Base-by-base conservation (phyloP, 257 asterid genomes). In the Solanum medicagineum region DNA sequence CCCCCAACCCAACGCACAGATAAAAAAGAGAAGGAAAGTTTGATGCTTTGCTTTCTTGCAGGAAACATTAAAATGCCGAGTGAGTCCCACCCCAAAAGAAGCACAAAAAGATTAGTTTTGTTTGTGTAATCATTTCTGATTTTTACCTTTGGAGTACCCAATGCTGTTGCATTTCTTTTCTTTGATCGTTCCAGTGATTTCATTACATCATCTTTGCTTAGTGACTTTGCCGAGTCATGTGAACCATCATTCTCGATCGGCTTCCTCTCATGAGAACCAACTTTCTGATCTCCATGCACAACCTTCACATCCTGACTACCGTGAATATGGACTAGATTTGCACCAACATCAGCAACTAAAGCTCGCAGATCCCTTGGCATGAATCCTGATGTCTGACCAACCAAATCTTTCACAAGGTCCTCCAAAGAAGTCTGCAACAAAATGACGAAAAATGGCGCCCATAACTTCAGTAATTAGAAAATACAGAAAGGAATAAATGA, bases 371-470 rank as follows among this genome's bases (percentile, higher is more conserved):
- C 99, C 91, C 97, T 92, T 66, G 99, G 97, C 95, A 94, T 90
- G 90, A 93, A 96, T 80, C 99, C 99, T n/a, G 99, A 95, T 13
- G 98, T 96, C 91, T 96, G 99, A 82, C 98, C 98, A 86, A 90
- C 97, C 68, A 95, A 85, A 87, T 94, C 99, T 86, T 95, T 93
- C 77, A 93, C 93, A 87, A 97, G 90, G 87, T 94, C 95, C 89
- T 95, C 95, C 2, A 88, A 83, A 45, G 94, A 92, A 86, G 85
- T 87, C 99, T 97, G 94, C 74, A 84, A 89, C 66, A 87, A 88
- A 81, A 84, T 8, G 83, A 77, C 29, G 42, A 51, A 47, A 79
- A 79, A 9, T 79, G 47, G 14, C 65, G 29, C 29, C 65, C 83
- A 5, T 54, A 10, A 53, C 83, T 53, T 79, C 83, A 79, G 65